phyloP scores from a whole-genome alignment of 2,329 filamentous ascomycete genomes.

The Aspergillus fijiensis region DNA sequence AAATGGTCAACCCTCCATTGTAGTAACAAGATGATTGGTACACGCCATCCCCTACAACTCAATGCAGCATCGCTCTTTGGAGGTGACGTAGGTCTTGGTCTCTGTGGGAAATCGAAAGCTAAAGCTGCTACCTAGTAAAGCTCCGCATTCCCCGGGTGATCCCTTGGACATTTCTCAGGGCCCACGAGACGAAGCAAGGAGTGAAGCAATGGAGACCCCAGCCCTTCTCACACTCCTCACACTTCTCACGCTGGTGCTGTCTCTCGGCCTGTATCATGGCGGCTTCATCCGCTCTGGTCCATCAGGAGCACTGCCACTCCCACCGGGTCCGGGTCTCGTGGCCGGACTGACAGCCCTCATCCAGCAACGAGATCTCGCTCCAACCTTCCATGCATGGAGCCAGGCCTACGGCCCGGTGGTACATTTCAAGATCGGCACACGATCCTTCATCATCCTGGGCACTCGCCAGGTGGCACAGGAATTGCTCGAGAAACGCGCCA shows the following conservation, averaged over 20 bases:
- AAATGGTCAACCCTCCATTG: neutral
- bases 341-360: conserved; percentile 1
- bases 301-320: conserved; percentile 1
- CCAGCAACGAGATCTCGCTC: conserved; percentile 6
- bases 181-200: too few species aligned
- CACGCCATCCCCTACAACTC: too few species aligned
- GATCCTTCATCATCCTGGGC: conserved; percentile 37
- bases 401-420: conserved; percentile 37
- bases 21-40: too few species aligned
- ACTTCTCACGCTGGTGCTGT: too few species aligned
- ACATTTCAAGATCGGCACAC: conserved; percentile 31
- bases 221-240: too few species aligned
- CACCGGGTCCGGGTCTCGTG: conserved; percentile 13
- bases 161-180: too few species aligned
- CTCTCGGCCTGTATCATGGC: too few species aligned
- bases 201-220: too few species aligned
- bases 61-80: neutral
- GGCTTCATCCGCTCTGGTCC: neutral
- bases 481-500: conserved; percentile 40
- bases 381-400: conserved; percentile 29
- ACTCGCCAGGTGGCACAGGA: conserved; percentile 35
- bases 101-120: too few species aligned
- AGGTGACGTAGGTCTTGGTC: too few species aligned
- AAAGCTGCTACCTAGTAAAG: too few species aligned
- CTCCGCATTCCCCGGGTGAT: too few species aligned